Percentiles rank a stretch among this genome's conserved stretches.
These are phyloP conservation scores for Populus deltoides DNA, from an alignment of 345 rosid genomes.

Conservation along the genomic window DNA sequence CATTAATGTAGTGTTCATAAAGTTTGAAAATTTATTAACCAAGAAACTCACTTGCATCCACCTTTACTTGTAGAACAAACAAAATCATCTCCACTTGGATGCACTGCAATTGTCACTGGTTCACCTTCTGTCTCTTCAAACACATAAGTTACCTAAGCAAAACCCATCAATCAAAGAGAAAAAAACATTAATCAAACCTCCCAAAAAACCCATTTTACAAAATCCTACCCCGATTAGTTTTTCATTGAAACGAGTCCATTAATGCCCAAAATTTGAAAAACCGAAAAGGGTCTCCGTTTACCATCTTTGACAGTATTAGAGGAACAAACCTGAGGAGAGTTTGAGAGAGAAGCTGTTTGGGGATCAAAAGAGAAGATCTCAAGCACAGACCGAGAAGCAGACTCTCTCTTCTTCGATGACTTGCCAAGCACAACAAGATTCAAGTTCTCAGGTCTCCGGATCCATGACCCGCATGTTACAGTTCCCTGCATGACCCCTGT, in stretches of 20 bases:
- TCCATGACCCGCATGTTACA: conserved; percentile 87
- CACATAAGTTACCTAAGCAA: conserved; percentile 50
- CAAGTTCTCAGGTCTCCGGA: conserved; percentile 75
- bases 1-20: neutral
- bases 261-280: neutral
- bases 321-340: conserved; percentile 64
- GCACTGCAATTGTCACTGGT: conserved; percentile 60
- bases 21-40: neutral
- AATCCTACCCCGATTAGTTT: neutral
- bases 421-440: conserved; percentile 60
- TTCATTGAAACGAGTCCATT: neutral
- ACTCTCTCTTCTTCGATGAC: conserved; percentile 39
- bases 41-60: conserved; percentile 70
- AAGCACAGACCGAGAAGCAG: conserved; percentile 46
- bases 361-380: conserved; percentile 85
- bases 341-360: conserved; percentile 51
- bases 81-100: conserved; percentile 80
- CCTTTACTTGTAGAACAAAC: conserved; percentile 78
- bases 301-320: neutral
- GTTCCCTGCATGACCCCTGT: conserved; percentile 42
- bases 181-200: too few relatives aligned
- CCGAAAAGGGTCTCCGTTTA: neutral
- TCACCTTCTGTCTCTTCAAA: conserved; percentile 74
- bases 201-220: neutral
- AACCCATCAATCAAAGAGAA: neutral